Evolutionary conservation across 164 flowering plant species (phyloP).

Genomic region (Sedum album): DNA sequence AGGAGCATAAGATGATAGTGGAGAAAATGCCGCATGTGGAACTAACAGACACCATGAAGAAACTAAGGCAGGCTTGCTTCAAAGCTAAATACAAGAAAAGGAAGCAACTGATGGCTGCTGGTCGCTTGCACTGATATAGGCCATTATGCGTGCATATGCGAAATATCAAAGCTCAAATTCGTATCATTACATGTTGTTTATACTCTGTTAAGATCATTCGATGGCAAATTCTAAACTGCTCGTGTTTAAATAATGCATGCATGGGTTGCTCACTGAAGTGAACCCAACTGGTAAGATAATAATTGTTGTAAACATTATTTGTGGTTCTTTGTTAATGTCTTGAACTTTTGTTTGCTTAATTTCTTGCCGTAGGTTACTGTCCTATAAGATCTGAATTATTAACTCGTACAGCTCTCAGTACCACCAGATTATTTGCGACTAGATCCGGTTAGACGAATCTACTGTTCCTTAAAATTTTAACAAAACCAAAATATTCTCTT

Average conservation of each 20-base stretch:
- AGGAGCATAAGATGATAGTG: constrained; percentile 35
- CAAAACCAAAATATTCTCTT: no score
- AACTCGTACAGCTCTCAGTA: no score
- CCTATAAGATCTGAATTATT: no score
- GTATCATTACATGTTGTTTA: neutral
- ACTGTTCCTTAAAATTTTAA: no score
- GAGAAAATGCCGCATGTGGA: constrained; percentile 40
- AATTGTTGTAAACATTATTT: neutral
- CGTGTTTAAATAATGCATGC: neutral
- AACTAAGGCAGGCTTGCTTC: constrained; percentile 57
- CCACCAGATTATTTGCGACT: no score
- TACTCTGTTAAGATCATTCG: neutral
- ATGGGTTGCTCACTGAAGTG: neutral
- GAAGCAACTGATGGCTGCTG: constrained; percentile 13
- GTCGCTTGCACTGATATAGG: neutral
- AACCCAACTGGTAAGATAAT: neutral
- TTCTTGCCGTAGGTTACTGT: no score
- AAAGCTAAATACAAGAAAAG: constrained; percentile 62
- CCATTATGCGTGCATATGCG: neutral
- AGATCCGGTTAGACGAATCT: no score
- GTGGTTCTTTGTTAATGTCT: neutral
- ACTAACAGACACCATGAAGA: constrained; percentile 38
- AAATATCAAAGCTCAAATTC: neutral
- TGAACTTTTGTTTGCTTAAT: neutral
- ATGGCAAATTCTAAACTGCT: neutral